These are phyloP conservation scores for Melocanna baccifera DNA, from an alignment of 176 grass and related monocot genomes.

Conservation along the genomic window DNA sequence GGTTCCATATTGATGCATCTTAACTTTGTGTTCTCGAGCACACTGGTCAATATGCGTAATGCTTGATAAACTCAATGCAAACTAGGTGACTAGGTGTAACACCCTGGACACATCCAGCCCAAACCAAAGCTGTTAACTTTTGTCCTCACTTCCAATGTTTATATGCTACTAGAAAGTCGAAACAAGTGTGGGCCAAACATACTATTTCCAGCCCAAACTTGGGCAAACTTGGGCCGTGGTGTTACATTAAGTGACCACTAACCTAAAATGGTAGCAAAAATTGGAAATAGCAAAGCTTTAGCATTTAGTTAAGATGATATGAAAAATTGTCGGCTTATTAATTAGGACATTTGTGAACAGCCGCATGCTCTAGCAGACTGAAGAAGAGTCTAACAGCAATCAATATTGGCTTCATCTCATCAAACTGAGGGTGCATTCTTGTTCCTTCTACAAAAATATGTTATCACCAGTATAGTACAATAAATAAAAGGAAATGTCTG, in stretches of 20 bases:
- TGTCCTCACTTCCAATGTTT: not conserved
- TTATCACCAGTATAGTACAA: not conserved
- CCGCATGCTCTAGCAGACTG: not conserved
- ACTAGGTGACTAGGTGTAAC: not conserved
- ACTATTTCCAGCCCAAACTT: conserved; percentile 12
- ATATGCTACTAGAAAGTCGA: not conserved
- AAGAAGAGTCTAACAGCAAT: not conserved
- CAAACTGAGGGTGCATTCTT: not conserved
- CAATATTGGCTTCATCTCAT: not conserved
- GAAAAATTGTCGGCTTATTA: not conserved
- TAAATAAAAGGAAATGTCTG: not conserved
- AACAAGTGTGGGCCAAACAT: not conserved
- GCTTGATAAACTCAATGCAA: not conserved
- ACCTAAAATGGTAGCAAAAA: not conserved
- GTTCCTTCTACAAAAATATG: not conserved
- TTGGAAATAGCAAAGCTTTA: not conserved
- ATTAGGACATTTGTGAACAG: not conserved
- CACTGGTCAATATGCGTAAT: not conserved
- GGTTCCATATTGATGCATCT: conserved; percentile 6
- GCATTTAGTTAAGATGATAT: not conserved
- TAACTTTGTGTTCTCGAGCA: not conserved
- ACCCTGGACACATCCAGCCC: not conserved
- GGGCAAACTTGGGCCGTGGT: not conserved
- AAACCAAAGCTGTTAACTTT: not conserved
- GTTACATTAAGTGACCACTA: not conserved